phyloP scores from a whole-genome alignment of 768 basidiomycete genomes.

The Amylocystis lapponica region DNA sequence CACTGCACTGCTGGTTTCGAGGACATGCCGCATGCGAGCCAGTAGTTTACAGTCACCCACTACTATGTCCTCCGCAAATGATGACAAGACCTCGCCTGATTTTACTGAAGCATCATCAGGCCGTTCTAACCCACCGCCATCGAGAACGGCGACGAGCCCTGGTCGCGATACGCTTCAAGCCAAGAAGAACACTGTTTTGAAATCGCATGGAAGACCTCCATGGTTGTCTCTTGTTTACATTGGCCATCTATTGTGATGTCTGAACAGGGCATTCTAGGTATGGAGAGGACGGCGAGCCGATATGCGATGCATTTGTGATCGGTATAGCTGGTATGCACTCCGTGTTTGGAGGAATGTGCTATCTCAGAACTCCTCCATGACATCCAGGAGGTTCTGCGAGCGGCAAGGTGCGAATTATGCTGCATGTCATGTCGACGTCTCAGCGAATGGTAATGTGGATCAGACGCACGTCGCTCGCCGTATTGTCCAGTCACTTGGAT shows the following conservation, averaged over 20 bases:
- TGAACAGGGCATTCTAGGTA: constrained; percentile 47
- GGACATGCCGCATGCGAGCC: too few species aligned
- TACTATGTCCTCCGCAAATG: too few species aligned
- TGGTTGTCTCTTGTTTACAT: constrained; percentile 43
- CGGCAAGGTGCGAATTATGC: constrained; percentile 56
- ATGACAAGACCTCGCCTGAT: too few species aligned
- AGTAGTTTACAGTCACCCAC: too few species aligned
- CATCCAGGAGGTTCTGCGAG: constrained; percentile 74
- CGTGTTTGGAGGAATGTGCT: not conserved
- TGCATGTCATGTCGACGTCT: too few species aligned
- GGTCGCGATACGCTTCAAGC: constrained; percentile 18
- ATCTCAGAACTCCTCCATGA: not conserved
- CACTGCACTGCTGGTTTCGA: too few species aligned
- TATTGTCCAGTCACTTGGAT: constrained; percentile 76
- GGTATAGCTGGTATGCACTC: constrained; percentile 64
- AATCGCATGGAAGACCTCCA: constrained; percentile 81
- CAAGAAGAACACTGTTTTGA: constrained; percentile 72
- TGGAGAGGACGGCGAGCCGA: constrained; percentile 62
- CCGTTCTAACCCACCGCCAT: constrained; percentile 3
- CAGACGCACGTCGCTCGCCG: constrained; percentile 85
- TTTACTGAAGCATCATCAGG: too few species aligned
- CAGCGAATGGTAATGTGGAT: not conserved
- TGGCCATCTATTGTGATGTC: constrained; percentile 5
- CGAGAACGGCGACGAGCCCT: constrained; percentile 7
- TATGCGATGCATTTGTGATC: constrained; percentile 76